Base-by-base conservation (phyloP, 257 asterid genomes). In the Rhazya stricta region DNA sequence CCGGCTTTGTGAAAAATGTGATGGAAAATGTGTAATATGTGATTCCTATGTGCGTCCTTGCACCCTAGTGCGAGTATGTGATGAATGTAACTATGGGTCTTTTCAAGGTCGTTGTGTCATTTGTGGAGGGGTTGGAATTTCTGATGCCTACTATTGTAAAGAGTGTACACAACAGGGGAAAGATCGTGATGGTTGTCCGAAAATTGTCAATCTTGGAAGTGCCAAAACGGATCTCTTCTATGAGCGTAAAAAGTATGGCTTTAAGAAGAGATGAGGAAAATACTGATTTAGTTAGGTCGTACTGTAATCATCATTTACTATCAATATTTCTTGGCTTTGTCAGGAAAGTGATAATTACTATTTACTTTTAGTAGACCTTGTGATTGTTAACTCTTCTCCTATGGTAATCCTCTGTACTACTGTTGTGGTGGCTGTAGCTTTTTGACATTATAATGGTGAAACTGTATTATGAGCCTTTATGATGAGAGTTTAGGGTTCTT, bases 41-140 rank as follows among this genome's bases (percentile, higher is more conserved):
- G 97, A 92, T 81, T 92, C 97, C 4, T 90, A 89, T 25, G 96
- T 90, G 83, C 92, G 96, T 6, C 97, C 97, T 71, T 92, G 97
- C 87, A 90, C 96, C 0, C 91, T 92, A 54, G 97, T 92, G 13
- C 89, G 96, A 0, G 93, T 90, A 21, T 92, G 97, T 67, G 97
- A 92, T 65, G 96, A 92, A 69, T 92, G 97, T 86, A 92, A 92
- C 74, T 92, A 92, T 41, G 96, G 97, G 9, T 92, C 97, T 36
- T 92, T 92, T 61, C 97, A 90, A 75, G 96, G 97, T 11, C 96
- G 96, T 6, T 92, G 96, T 27, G 94, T 90, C 77, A 89, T 92
- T 71, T 90, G 94, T 15, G 97, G 97, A 32, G 97, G 96, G 11
- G 90, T 85, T 36, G 96, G 97, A 11, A 84, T 92, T 63, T 92